Conservation (phyloP, 1,284 basidiomycete species). For the Pseudozyma tsukubaensis region DNA sequence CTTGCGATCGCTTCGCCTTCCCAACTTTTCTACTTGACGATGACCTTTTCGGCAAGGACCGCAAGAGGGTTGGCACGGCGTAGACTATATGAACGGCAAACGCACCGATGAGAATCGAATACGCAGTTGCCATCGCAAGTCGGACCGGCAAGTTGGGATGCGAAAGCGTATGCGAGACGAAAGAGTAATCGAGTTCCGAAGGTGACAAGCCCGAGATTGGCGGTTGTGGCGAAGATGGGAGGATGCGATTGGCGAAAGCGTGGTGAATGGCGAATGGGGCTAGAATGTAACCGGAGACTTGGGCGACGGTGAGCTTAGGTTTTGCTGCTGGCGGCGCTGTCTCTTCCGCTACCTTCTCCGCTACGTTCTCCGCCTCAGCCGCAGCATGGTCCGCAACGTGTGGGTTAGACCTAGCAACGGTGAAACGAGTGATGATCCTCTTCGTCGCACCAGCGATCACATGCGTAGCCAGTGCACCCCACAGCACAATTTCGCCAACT, state of each 20-base stretch:
- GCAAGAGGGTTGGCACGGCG: slow-evolving; percentile 17
- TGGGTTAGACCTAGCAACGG: background rate
- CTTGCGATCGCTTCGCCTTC: slow-evolving; percentile 2
- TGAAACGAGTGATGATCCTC: slow-evolving; percentile 25
- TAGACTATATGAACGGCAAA: slow-evolving; percentile 34
- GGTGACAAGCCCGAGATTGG: slow-evolving; percentile 54
- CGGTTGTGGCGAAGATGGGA: slow-evolving; percentile 24
- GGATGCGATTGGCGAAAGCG: slow-evolving; percentile 51
- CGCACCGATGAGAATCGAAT: slow-evolving; percentile 31
- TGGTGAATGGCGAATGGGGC: slow-evolving; percentile 48
- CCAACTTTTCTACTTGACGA: background rate
- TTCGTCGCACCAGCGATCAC: slow-evolving; percentile 35
- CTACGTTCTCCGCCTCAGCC: background rate
- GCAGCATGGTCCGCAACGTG: background rate
- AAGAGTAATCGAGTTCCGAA: slow-evolving; percentile 60
- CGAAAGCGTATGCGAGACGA: slow-evolving; percentile 47
- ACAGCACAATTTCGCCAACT: slow-evolving; percentile 54
- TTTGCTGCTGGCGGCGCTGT: background rate
- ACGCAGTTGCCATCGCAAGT: slow-evolving; percentile 11
- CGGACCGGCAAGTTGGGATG: slow-evolving; percentile 12
- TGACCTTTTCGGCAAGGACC: background rate
- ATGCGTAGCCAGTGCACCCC: slow-evolving; percentile 48
- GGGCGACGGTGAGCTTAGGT: slow-evolving; percentile 10
- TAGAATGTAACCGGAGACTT: slow-evolving; percentile 45
- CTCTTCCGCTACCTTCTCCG: background rate